A percentile compares a stretch with the other conserved stretches of the same genome.
phyloP scores from a whole-genome alignment of 495 filamentous ascomycete genomes.

The Penicillium chermesinum region DNA sequence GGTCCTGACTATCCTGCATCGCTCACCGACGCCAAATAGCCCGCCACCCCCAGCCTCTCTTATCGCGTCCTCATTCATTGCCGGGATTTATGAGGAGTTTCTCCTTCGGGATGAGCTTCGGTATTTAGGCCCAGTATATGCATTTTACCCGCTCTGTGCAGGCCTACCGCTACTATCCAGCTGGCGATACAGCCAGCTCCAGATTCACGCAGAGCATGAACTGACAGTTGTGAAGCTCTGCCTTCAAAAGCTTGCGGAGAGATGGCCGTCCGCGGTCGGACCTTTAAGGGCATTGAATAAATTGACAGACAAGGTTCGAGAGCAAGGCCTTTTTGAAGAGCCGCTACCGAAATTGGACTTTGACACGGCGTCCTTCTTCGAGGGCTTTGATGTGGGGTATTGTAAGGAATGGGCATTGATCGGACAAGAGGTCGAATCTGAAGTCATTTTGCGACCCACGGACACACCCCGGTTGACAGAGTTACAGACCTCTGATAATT shows the following conservation, averaged over 20 bases:
- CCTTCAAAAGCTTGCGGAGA: constrained; percentile 26
- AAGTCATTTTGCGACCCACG: not conserved
- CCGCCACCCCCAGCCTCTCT: constrained; percentile 22
- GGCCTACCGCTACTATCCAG: constrained; percentile 23
- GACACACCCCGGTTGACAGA: constrained; percentile 22
- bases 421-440: constrained; percentile 14
- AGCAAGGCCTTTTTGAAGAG: constrained; percentile 17
- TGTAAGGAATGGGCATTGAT: constrained; percentile 27
- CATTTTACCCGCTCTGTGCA: constrained; percentile 25
- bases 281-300: constrained; percentile 25
- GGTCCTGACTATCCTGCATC: constrained; percentile 22
- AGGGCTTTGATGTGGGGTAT: constrained; percentile 21
- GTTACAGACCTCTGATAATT: constrained; percentile 12
- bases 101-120: constrained; percentile 26
- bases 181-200: constrained; percentile 21
- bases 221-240: constrained; percentile 28
- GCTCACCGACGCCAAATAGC: constrained; percentile 22
- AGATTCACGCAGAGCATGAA: constrained; percentile 25
- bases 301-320: constrained; percentile 26
- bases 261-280: constrained; percentile 27
- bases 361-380: constrained; percentile 24
- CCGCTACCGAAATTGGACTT: constrained; percentile 14
- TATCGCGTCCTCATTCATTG: constrained; percentile 26
- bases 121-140: constrained; percentile 25
- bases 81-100: constrained; percentile 29